These are phyloP conservation scores for Epichloe festucae DNA, from an alignment of 2,329 filamentous ascomycete genomes.

Conservation along the genomic window DNA sequence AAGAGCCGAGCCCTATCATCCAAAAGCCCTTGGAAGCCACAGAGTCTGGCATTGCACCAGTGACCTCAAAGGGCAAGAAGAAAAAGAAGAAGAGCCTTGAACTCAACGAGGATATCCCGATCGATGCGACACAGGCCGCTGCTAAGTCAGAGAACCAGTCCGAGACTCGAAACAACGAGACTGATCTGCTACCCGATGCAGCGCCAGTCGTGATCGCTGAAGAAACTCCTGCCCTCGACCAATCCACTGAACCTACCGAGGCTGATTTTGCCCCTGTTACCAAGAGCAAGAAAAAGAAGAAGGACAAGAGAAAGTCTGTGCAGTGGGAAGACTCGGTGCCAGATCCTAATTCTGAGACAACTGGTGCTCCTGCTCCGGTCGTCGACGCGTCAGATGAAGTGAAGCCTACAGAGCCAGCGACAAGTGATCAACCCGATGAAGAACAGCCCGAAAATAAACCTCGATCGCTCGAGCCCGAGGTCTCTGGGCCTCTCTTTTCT, in stretches of 20 bases:
- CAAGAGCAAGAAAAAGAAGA: constrained; percentile 5
- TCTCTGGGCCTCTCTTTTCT: constrained; percentile 21
- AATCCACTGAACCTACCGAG: not conserved
- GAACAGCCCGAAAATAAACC: constrained; percentile 1
- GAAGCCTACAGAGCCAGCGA: not conserved
- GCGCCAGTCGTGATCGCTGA: not conserved
- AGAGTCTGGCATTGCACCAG: not conserved
- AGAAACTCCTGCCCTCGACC: not conserved
- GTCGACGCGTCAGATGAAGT: not conserved
- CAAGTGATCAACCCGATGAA: not conserved
- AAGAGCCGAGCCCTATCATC: not conserved
- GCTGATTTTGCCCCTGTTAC: not conserved
- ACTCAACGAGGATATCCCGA: not conserved
- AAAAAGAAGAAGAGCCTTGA: constrained; percentile 6
- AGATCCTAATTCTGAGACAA: not conserved
- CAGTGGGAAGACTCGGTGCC: constrained; percentile 9
- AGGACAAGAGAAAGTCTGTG: constrained; percentile 9
- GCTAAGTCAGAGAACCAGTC: not conserved
- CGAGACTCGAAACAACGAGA: not conserved
- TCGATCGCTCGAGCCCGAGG: constrained; percentile 6
- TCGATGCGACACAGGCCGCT: not conserved
- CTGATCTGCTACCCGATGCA: not conserved
- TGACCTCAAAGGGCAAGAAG: constrained; percentile 5
- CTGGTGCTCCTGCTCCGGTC: not conserved
- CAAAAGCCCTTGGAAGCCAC: not conserved